Evolutionary conservation across 208 protist genomes (phyloP).

Genomic region (Crithidia mellificae): DNA sequence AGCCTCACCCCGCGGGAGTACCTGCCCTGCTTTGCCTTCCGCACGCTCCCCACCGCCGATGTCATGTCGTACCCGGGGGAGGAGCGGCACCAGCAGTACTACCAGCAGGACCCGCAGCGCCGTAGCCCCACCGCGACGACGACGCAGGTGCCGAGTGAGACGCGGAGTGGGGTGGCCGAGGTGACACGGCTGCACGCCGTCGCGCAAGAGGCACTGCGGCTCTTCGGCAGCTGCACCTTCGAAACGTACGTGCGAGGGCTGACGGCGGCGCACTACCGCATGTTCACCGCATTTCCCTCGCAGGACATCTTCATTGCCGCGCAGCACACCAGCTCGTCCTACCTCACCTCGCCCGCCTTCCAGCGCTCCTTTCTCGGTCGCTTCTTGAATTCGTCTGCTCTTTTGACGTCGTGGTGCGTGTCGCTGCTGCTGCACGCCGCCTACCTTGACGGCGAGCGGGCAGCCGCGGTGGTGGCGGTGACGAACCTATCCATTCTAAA

Average conservation of each 20-base stretch:
- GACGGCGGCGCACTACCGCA: slow-evolving; percentile 45
- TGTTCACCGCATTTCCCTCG: slow-evolving; percentile 46
- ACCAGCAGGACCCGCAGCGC: not conserved
- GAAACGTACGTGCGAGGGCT: slow-evolving; percentile 52
- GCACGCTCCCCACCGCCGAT: slow-evolving; percentile 14
- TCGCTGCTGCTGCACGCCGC: slow-evolving; percentile 60
- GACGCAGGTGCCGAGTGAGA: not conserved
- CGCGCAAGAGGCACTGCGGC: slow-evolving; percentile 29
- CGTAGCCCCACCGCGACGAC: not conserved
- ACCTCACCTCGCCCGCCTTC: slow-evolving; percentile 35
- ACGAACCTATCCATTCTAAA: slow-evolving; percentile 25
- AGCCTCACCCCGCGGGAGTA: slow-evolving; percentile 20
- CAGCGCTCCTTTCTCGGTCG: slow-evolving; percentile 36
- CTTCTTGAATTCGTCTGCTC: slow-evolving; percentile 44
- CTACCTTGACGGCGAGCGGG: slow-evolving; percentile 38
- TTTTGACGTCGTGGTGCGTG: slow-evolving; percentile 48
- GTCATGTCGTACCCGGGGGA: slow-evolving; percentile 11
- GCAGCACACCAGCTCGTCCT: slow-evolving; percentile 33
- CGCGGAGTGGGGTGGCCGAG: not conserved
- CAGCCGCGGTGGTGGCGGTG: slow-evolving; percentile 15
- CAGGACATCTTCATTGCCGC: slow-evolving; percentile 41
- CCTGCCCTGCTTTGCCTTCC: slow-evolving; percentile 31
- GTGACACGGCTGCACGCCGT: slow-evolving; percentile 13
- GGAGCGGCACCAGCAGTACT: slow-evolving; percentile 14
- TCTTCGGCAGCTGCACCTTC: slow-evolving; percentile 34